Conservation (phyloP, 2,329 filamentous ascomycete genomes). For the Ophiostoma sp. region DNA sequence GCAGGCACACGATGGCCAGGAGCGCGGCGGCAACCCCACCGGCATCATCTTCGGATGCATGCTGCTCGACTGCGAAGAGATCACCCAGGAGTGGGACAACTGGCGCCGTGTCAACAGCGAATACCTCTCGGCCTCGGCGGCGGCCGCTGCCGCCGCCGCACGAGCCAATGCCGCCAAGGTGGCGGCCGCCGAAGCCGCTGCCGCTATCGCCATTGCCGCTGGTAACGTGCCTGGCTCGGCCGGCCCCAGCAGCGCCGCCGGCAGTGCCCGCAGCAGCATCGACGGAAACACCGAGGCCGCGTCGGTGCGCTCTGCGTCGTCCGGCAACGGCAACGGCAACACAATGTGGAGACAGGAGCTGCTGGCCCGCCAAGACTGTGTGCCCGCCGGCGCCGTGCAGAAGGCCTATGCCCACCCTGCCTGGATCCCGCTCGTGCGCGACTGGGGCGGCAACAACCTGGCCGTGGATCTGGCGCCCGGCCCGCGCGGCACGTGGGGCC, state of each 20-base stretch:
- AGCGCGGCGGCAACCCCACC: conserved; percentile 83
- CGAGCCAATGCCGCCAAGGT: conserved; percentile 42
- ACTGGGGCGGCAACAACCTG: conserved; percentile 98
- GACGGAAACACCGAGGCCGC: conserved; percentile 49
- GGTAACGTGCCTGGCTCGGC: conserved; percentile 44
- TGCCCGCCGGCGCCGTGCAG: conserved; percentile 79
- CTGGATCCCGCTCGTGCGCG: conserved; percentile 93
- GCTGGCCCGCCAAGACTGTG: conserved; percentile 75
- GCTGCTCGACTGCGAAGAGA: conserved; percentile 96
- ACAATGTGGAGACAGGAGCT: conserved; percentile 80
- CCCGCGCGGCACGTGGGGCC: conserved; percentile 85
- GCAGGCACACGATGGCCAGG: conserved; percentile 90
- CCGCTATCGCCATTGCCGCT: conserved; percentile 44
- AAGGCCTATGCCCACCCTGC: conserved; percentile 88
- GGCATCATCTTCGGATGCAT: conserved; percentile 91
- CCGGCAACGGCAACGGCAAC: conserved; percentile 37
- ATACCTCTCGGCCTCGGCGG: conserved; percentile 60
- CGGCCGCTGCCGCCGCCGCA: conserved; percentile 62
- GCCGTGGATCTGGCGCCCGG: conserved; percentile 90
- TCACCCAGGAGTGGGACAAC: conserved; percentile 94
- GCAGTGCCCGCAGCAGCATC: conserved; percentile 60
- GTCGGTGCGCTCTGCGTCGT: conserved; percentile 33
- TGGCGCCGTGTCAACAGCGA: conserved; percentile 93
- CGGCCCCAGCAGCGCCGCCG: conserved; percentile 62
- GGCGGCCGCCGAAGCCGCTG: conserved; percentile 41